A percentile compares a stretch with the other conserved stretches of the same genome.
Conservation (phyloP, 23 red algal species). For the Porphyridium purpureum region DNA sequence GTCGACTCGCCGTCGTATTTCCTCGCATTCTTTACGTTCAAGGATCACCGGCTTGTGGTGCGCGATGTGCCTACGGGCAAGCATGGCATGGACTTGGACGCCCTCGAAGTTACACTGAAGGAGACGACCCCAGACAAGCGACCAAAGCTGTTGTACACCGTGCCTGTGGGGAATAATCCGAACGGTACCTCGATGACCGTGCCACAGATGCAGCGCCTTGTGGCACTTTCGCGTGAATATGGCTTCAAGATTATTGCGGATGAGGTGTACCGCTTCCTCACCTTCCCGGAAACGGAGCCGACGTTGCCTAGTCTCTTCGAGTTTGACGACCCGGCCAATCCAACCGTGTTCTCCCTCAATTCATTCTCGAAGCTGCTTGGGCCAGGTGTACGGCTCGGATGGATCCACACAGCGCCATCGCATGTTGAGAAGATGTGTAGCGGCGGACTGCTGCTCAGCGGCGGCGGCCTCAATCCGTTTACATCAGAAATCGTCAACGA, state of each 20-base stretch:
- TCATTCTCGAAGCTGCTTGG: conserved; percentile 71
- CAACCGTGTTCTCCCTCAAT: conserved; percentile 49
- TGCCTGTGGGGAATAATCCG: conserved; percentile 63
- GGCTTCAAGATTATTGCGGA: conserved; percentile 58
- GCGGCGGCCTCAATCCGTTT: conserved; percentile 69
- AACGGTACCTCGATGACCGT: conserved; percentile 47
- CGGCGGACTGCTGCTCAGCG: conserved; percentile 32
- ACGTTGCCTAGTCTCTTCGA: conserved; percentile 34
- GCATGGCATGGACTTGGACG: conserved; percentile 51
- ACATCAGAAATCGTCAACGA: conserved; percentile 38
- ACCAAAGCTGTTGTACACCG: conserved; percentile 56
- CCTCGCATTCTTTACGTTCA: conserved; percentile 48
- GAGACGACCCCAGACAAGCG: not conserved
- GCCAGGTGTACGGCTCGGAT: conserved; percentile 64
- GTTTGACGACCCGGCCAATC: conserved; percentile 23
- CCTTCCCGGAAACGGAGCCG: conserved; percentile 7
- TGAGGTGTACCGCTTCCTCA: conserved; percentile 67
- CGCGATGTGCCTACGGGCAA: conserved; percentile 31
- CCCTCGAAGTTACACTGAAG: not conserved
- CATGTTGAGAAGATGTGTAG: conserved; percentile 28
- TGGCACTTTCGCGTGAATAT: conserved; percentile 45
- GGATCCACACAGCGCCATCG: conserved; percentile 24
- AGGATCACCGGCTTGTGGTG: conserved; percentile 27
- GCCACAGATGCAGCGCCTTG: conserved; percentile 24
- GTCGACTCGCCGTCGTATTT: conserved; percentile 60